Evolutionary conservation across 2,329 filamentous ascomycete species (phyloP).

Genomic region (Bimuria novae-zelandiae): DNA sequence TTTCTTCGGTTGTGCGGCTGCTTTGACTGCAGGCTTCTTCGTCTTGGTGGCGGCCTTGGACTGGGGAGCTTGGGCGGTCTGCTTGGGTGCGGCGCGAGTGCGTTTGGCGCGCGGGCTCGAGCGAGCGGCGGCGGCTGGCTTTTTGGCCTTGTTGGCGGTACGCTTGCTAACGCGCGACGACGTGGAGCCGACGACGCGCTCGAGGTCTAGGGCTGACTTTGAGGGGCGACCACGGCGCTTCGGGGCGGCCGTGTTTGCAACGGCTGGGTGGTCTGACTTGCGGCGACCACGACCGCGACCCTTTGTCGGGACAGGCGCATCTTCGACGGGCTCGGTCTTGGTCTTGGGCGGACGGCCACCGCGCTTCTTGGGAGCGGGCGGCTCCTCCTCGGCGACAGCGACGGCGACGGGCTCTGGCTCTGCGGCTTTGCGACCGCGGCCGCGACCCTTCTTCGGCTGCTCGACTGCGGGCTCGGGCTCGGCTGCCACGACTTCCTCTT

Average conservation of each 20-base stretch:
- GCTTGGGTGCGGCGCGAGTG: slow-evolving; percentile 19
- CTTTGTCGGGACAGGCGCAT: slow-evolving; percentile 11
- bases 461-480: slow-evolving; percentile 9
- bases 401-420: slow-evolving; percentile 3
- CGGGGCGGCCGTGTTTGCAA: slow-evolving; percentile 9
- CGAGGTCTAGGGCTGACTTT: slow-evolving; percentile 16
- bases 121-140: slow-evolving; percentile 5
- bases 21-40: slow-evolving; percentile 11
- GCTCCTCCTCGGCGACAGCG: neutral
- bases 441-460: slow-evolving; percentile 17
- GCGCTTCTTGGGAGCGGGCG: slow-evolving; percentile 18
- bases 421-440: slow-evolving; percentile 7
- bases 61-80: slow-evolving; percentile 16
- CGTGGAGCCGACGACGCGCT: slow-evolving; percentile 23
- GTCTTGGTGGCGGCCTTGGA: slow-evolving; percentile 9
- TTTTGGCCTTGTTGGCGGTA: slow-evolving; percentile 1
- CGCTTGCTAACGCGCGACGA: slow-evolving; percentile 29
- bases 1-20: slow-evolving; percentile 19
- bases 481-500: neutral
- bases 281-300: slow-evolving; percentile 23
- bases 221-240: slow-evolving; percentile 18
- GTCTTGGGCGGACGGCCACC: slow-evolving; percentile 10
- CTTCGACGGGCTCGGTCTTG: slow-evolving; percentile 2
- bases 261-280: slow-evolving; percentile 11
- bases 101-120: slow-evolving; percentile 21